These are phyloP conservation scores for Sporormia fimetaria DNA, from an alignment of 495 filamentous ascomycete species.

Conservation along the genomic window DNA sequence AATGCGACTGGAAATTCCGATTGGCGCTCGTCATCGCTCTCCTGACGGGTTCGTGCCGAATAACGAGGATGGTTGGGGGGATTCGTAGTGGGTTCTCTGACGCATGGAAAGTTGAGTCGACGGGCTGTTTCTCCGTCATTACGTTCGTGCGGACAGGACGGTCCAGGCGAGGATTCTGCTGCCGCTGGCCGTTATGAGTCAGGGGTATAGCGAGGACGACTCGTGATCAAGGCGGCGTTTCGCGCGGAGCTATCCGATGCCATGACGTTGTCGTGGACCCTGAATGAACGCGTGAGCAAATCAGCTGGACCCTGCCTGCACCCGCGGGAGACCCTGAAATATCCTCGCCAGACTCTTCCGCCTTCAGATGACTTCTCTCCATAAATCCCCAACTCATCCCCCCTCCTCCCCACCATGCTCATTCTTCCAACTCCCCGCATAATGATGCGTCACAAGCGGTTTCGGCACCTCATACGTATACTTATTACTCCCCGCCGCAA, in stretches of 20 bases:
- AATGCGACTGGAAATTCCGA: constrained; percentile 22
- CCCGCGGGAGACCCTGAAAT: background rate
- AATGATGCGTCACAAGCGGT: constrained; percentile 12
- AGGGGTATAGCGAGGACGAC: constrained; percentile 21
- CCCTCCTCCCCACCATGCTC: constrained; percentile 4
- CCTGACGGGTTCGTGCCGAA: constrained; percentile 28
- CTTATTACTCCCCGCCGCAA: constrained; percentile 27
- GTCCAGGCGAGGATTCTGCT: constrained; percentile 30
- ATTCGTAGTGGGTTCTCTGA: constrained; percentile 30
- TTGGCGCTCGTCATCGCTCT: constrained; percentile 26
- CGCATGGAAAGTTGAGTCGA: too few relatives aligned
- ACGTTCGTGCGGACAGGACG: too few relatives aligned
- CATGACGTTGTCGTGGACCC: too few relatives aligned
- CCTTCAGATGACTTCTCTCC: too few relatives aligned
- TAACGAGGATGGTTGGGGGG: constrained; percentile 7
- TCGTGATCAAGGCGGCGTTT: constrained; percentile 14
- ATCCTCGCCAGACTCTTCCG: background rate
- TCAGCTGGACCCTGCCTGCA: background rate
- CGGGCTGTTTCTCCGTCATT: too few relatives aligned
- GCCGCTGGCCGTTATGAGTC: constrained; percentile 29
- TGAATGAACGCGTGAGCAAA: too few relatives aligned
- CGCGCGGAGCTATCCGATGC: constrained; percentile 16
- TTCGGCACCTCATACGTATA: constrained; percentile 1
- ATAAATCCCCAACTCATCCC: too few relatives aligned
- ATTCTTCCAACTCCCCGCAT: constrained; percentile 14